A percentile compares a stretch with the other conserved stretches of the same genome.
Evolutionary conservation across 2,329 filamentous ascomycete species (phyloP).

Genomic region (Blastomyces silverae): DNA sequence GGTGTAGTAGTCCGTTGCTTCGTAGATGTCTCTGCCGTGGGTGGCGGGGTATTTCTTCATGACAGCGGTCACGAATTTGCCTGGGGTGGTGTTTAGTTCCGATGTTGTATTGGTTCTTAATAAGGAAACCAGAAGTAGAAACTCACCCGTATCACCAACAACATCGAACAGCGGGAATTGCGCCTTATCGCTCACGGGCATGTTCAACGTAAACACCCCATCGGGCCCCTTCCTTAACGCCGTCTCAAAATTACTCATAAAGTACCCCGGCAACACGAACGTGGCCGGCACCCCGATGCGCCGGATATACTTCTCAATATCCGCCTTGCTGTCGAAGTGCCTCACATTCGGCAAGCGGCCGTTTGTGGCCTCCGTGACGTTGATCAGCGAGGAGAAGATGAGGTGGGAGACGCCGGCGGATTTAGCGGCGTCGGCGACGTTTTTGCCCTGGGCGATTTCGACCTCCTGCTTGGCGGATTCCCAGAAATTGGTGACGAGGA

Average conservation of each 20-base stretch:
- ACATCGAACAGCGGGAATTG: conserved; percentile 43
- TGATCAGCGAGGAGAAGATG: conserved; percentile 38
- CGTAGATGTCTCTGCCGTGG: conserved; percentile 42
- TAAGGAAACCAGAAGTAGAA: background rate
- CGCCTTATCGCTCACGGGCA: conserved; percentile 27
- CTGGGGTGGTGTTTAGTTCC: conserved; percentile 17
- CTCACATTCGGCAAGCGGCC: conserved; percentile 33
- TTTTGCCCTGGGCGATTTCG: conserved; percentile 34
- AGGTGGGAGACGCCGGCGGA: conserved; percentile 35
- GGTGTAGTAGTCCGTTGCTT: conserved; percentile 38
- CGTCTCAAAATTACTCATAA: conserved; percentile 40
- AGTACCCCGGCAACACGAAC: conserved; percentile 40
- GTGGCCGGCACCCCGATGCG: conserved; percentile 32
- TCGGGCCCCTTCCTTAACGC: conserved; percentile 29
- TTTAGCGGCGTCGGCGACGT: conserved; percentile 36
- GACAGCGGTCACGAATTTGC: conserved; percentile 29
- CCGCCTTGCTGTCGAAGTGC: conserved; percentile 41
- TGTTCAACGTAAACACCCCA: conserved; percentile 28
- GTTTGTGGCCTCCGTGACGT: conserved; percentile 29
- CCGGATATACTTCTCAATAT: conserved; percentile 36
- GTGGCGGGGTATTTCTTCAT: conserved; percentile 40
- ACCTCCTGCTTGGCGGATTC: conserved; percentile 36
- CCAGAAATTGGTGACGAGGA: conserved; percentile 45
- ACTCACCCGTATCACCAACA: conserved; percentile 45
- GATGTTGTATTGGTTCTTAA: background rate